phyloP scores from a whole-genome alignment of 176 grass and related monocot genomes.

The Oryza australiensis region DNA sequence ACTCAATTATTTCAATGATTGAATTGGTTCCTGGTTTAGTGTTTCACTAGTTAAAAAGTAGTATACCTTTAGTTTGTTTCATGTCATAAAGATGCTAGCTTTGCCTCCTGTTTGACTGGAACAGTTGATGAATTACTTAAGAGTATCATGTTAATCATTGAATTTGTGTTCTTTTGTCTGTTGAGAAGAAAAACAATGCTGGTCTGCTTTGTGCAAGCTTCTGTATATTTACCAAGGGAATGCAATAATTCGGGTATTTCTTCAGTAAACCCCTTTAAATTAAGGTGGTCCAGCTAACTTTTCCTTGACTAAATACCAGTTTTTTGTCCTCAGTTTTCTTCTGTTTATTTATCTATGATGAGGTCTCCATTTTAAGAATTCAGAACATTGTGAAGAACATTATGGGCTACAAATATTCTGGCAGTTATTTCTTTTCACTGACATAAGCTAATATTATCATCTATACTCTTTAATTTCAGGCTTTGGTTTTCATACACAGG shows the following conservation, averaged over 20 bases:
- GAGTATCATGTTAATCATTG: not conserved
- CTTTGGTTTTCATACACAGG: slow-evolving; percentile 81
- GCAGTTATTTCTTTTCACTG: not conserved
- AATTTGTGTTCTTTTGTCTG: not conserved
- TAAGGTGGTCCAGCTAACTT: not conserved
- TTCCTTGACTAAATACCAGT: not conserved
- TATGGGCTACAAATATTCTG: not conserved
- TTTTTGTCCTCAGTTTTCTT: not conserved
- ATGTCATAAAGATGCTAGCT: not conserved
- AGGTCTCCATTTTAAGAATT: not conserved
- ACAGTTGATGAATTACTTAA: not conserved
- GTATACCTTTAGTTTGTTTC: not conserved
- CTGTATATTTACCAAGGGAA: not conserved
- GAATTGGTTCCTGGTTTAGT: not conserved
- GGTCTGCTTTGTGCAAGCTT: not conserved
- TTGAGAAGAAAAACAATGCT: not conserved
- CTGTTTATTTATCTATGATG: not conserved
- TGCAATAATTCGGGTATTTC: not conserved
- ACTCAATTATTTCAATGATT: not conserved
- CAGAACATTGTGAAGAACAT: not conserved
- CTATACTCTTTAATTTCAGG: slow-evolving; percentile 60
- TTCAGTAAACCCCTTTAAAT: not conserved
- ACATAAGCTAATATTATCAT: slow-evolving; percentile 23
- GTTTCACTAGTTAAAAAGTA: not conserved
- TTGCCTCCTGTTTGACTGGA: not conserved